Evolutionary conservation across 2,329 filamentous ascomycete species (phyloP), one percentile per base, ranked within the genome.

Genomic region (Rutstroemia sp.): DNA sequence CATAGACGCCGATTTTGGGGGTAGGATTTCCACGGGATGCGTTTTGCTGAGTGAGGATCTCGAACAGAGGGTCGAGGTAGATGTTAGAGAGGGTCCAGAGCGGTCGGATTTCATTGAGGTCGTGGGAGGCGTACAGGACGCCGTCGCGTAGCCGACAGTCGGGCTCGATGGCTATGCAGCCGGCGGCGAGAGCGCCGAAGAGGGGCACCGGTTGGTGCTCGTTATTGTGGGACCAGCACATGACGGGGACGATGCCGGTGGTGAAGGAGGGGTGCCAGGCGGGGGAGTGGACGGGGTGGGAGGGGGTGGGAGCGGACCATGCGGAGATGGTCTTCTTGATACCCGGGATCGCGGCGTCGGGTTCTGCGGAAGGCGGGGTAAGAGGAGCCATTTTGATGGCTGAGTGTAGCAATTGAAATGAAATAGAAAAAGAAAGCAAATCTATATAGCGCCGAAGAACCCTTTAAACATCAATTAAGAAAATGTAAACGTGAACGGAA

Each of bases 141-240:
- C 69, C 76, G 58, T 82, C 78, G 53, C 77, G 74, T 38, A 84
- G 69, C 78, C 80, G 83, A 21, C 84, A 79, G 67, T 85, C 81
- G 2, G 79, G 80, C 70, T 85, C 82, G 1, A 80, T 77, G 2
- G 75, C 77, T 4, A 79, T 74, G 46, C 80, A 80, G 8, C 83
- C 83, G 45, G 78, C 74, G 4, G 77, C 76, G 27, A 87, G 70
- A 10, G 78, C 82, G 4, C 72, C 72, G 42, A 74, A 77, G 46
- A 77, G 72, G 27, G 74, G 74, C 0, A 75, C 65, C 41, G 71
- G 68, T 57, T 74, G 70, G 72, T 74, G 76, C 65, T 85, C 85
- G 62, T 85, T 81, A 64, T 85, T 86, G 66, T 82, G 77, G 23
- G 74, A 77, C 53, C 53, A 56, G 16, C 47, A 44, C 6, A 25